These are phyloP conservation scores for Chlamydomonas sp. DNA, from an alignment of 139 green algal genomes.

Conservation along the genomic window DNA sequence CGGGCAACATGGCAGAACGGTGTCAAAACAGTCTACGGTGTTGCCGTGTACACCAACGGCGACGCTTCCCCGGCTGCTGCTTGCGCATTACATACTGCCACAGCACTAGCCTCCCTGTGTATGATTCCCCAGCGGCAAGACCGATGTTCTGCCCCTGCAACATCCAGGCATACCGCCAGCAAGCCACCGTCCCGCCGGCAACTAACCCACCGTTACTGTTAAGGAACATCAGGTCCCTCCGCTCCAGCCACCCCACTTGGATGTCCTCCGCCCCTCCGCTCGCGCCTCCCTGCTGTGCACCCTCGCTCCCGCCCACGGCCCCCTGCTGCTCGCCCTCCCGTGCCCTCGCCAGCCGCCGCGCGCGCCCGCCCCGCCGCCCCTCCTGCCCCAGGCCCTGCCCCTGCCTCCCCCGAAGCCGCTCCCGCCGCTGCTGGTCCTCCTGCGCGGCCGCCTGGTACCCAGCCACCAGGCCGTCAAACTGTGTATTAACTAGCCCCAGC, in stretches of 20 bases:
- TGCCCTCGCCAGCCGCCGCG: not conserved
- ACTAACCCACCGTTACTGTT: constrained; percentile 66
- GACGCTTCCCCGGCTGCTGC: no score
- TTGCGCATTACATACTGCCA: no score
- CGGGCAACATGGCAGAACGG: no score
- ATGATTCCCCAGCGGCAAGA: no score
- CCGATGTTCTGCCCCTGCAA: no score
- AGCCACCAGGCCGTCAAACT: constrained; percentile 74
- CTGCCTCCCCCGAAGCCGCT: not conserved
- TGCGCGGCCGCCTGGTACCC: constrained; percentile 58
- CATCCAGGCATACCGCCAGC: not conserved
- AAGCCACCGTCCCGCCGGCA: not conserved
- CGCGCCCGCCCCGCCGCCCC: not conserved
- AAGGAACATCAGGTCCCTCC: constrained; percentile 71
- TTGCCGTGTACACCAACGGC: no score
- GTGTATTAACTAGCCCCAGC: constrained; percentile 56
- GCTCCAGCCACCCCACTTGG: constrained; percentile 46
- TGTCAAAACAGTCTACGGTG: no score
- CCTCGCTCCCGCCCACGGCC: no score
- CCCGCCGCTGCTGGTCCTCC: constrained; percentile 2
- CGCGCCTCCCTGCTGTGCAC: not conserved
- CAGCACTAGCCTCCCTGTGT: no score
- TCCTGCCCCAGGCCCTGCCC: not conserved
- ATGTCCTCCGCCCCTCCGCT: not conserved
- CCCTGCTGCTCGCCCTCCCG: not conserved